Base-by-base conservation (phyloP, 495 filamentous ascomycete genomes). In the Penicillium cinerascens region DNA sequence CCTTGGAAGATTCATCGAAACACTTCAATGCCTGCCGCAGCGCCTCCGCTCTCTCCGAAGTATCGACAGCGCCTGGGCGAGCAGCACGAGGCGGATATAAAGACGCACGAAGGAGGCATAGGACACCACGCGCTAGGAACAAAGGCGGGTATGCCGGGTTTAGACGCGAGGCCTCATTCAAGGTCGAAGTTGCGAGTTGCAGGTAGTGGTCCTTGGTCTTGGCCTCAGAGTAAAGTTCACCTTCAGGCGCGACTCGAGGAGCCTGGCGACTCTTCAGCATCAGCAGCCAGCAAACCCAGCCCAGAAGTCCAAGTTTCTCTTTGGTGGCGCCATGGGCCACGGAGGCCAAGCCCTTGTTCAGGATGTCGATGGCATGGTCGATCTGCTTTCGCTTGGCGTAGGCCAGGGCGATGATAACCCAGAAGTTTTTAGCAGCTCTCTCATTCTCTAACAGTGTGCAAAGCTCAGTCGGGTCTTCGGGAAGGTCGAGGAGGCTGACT, bases 361-460 rank as follows among this genome's bases (percentile, higher is more conserved):
- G 75, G 59, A 98, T 93, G 67, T 97, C 92, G 59, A 97, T 92
- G 38, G 93, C 93, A 70, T 90, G 88, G 58, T 96, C 91, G 39
- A 91, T 79, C 70, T 95, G 92, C 35, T 85, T 82, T 68, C 95
- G 91, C 71, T 97, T 97, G 22, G 92, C 92, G 63, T 98, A 97
- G n/a, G 92, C 95, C 29, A 97, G 80, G 26, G 93, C 88, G 55
- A 97, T 91, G 13, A 88, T 90, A 77, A 97, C 91, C 93, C 93
- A 98, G 63, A 91, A 92, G 26, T 84, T 87, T 55, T 91, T 86
- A 17, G 86, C 87, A 3, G 90, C 89, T 51, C 84, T 82, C 66
- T 97, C 93, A 54, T 92, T 93, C 67, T 97, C 93, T 47, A 98
- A 80, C 36, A 97, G 77, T 2, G 87, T 90, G 72, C 93, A 97